A percentile compares a stretch with the other conserved stretches of the same genome.
phyloP scores from a whole-genome alignment of 2,329 filamentous ascomycete species.

The Eutypella sp. region DNA sequence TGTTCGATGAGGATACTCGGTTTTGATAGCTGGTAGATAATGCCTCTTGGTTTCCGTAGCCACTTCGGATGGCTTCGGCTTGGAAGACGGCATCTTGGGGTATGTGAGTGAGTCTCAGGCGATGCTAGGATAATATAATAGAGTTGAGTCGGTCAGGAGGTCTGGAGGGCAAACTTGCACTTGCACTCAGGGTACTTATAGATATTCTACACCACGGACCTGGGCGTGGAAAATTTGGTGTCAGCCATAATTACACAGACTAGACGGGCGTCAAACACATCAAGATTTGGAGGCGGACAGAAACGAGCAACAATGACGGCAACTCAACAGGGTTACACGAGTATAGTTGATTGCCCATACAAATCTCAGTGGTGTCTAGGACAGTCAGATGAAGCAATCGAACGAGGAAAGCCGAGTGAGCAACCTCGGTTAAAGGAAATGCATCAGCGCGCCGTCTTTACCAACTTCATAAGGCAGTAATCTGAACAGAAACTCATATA shows the following conservation, averaged over 20 bases:
- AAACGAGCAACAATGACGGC: neutral
- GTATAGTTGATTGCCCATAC: neutral
- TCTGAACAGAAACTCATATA: conserved; percentile 18
- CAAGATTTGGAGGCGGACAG: neutral
- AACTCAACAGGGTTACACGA: neutral
- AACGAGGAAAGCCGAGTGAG: conserved; percentile 6
- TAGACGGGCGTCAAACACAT: no score
- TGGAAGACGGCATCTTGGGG: conserved; percentile 48
- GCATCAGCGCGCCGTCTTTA: conserved; percentile 11
- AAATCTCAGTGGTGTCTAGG: conserved; percentile 18
- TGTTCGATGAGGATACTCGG: conserved; percentile 46
- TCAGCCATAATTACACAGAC: neutral
- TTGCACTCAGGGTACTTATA: neutral
- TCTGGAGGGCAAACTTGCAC: neutral
- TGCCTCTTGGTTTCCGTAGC: conserved; percentile 67
- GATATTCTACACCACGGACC: neutral
- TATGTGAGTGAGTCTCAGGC: no score
- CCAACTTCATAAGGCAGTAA: conserved; percentile 17
- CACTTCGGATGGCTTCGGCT: conserved; percentile 62
- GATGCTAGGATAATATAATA: no score
- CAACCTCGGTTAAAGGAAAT: conserved; percentile 10
- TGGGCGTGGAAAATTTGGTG: neutral
- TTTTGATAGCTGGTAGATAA: conserved; percentile 61
- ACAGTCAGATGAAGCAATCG: conserved; percentile 26
- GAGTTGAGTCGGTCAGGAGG: neutral